Base-by-base conservation (phyloP, 1,139 yeast genomes). In the Yamadazyma songkhlaensis region DNA sequence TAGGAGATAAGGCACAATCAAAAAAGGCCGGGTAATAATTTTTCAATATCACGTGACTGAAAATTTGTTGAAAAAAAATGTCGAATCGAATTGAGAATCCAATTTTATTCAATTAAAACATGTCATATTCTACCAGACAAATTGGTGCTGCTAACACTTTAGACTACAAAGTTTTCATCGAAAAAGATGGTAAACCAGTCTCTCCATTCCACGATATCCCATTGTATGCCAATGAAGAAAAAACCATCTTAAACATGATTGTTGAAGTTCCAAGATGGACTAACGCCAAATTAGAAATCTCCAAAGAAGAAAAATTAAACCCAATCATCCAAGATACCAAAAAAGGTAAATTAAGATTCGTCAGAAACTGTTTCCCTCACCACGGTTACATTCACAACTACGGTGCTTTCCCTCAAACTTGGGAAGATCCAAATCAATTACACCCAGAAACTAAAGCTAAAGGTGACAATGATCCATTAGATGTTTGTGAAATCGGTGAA, bases 361-460 rank as follows among this genome's bases (percentile, higher is more conserved):
- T 90, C 38, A 82, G 94, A 63, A 92, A 92, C 75, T 74, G 94
- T 47, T 90, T 87, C 77, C 98, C 98, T 25, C 94, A 84, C 72
- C 90, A 87, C 59, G 98, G 98, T 21, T 90, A 90, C 67, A 88
- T 92, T 46, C 95, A 87, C 67, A 90, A 90, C 67, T 90, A 90
- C 60, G 97, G 98, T 46, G 97, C 97, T n/a, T 77, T 92, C 62
- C 97, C 98, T 34, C 97, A 90, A 68, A 92, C 98, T 21, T 92
- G 97, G 97, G 98, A 92, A 58, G 81, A 77, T 50, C 80, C 81
- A 40, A 68, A 67, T 56, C 64, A 57, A 47, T 44, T 58, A 37
- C 84, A 83, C 66, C 83, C 86, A 46, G 92, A 83, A 59, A 83
- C 94, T 44, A 81, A 82, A 54, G 87, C 89, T 43, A 76, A 72